These are phyloP conservation scores for Neofusicoccum parvum DNA, from an alignment of 2,329 filamentous ascomycete genomes.

Conservation along the genomic window DNA sequence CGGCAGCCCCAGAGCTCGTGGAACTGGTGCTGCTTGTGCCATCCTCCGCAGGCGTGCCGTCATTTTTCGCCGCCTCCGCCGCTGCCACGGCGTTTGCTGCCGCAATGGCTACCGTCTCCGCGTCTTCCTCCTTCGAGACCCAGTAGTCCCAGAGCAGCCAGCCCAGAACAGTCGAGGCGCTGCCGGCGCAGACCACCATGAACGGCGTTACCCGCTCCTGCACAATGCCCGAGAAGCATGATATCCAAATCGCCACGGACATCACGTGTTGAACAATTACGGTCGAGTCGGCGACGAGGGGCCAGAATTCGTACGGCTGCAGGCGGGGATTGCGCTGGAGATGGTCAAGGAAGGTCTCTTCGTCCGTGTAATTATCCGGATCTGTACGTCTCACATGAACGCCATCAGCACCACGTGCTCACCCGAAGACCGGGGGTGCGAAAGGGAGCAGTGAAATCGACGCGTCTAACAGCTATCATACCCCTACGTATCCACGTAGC, in stretches of 20 bases:
- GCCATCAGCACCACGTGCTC: neutral
- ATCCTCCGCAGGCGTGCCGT: constrained; percentile 22
- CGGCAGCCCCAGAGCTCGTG: constrained; percentile 2
- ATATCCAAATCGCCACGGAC: constrained; percentile 90
- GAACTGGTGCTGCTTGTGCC: constrained; percentile 25
- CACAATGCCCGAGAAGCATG: constrained; percentile 89
- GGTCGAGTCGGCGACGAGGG: constrained; percentile 88
- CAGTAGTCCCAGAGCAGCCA: constrained; percentile 93
- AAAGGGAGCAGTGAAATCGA: too few relatives aligned
- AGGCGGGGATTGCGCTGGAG: constrained; percentile 92
- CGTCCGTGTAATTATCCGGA: constrained; percentile 98
- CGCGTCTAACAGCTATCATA: too few relatives aligned
- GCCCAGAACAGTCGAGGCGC: constrained; percentile 77
- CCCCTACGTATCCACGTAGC: too few relatives aligned
- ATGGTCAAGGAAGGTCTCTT: constrained; percentile 93
- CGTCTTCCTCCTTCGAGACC: constrained; percentile 71
- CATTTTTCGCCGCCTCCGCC: constrained; percentile 9
- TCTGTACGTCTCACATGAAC: constrained; percentile 57
- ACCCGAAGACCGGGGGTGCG: neutral
- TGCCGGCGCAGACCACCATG: constrained; percentile 85
- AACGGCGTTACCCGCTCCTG: constrained; percentile 85
- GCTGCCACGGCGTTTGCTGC: constrained; percentile 25
- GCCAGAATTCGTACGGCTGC: constrained; percentile 97
- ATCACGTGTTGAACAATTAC: constrained; percentile 97
- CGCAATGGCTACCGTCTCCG: constrained; percentile 35